Conservation (phyloP, 345 rosid species). For the Citrus unshiu region DNA sequence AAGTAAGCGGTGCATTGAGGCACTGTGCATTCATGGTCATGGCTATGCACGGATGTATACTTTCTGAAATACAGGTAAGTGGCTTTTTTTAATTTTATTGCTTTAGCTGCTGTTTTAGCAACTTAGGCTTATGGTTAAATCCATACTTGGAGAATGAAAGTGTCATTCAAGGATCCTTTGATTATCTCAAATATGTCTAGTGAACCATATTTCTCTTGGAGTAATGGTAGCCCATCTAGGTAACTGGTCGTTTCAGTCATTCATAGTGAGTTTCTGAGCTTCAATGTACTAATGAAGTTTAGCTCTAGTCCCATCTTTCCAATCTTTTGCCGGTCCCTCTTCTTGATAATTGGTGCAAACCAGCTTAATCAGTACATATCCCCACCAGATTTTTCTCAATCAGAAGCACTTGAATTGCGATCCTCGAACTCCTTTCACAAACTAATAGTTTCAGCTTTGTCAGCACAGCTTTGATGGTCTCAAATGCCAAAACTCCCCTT, state of each 20-base stretch:
- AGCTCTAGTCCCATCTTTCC: not conserved
- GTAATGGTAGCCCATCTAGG: not conserved
- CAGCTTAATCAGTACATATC: not conserved
- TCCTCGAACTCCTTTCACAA: too few relatives aligned
- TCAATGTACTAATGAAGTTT: not conserved
- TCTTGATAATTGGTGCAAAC: not conserved
- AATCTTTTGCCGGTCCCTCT: not conserved
- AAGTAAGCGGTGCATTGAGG: constrained; percentile 79
- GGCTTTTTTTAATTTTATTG: not conserved
- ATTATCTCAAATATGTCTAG: not conserved
- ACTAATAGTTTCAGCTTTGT: too few relatives aligned
- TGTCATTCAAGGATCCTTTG: not conserved
- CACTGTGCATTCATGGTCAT: constrained; percentile 95
- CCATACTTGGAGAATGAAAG: not conserved
- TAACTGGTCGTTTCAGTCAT: not conserved
- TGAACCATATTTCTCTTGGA: not conserved
- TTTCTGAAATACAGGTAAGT: constrained; percentile 83
- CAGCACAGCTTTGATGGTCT: too few relatives aligned
- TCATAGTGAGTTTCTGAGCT: not conserved
- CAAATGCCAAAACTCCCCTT: too few relatives aligned
- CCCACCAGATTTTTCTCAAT: too few relatives aligned
- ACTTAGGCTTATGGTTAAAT: not conserved
- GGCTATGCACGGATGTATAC: constrained; percentile 95
- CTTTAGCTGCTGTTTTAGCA: not conserved
- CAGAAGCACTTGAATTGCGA: too few relatives aligned